Evolutionary conservation across 2,329 filamentous ascomycete species (phyloP).

Genomic region (Penicillium oxalicum): DNA sequence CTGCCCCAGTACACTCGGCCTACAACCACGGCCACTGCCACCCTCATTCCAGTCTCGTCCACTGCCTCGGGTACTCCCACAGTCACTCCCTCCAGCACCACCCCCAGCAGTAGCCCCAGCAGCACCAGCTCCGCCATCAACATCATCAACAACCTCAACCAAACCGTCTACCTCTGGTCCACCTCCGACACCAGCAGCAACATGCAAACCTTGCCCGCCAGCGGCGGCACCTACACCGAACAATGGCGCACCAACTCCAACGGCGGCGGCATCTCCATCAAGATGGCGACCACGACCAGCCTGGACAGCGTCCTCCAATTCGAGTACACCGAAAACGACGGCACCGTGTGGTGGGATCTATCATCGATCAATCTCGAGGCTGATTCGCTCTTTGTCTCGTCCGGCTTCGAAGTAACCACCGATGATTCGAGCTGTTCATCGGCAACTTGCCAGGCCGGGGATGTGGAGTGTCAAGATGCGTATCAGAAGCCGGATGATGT

Average conservation of each 20-base stretch:
- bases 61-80: not conserved
- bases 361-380: slow-evolving; percentile 25
- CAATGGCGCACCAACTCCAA: slow-evolving; percentile 26
- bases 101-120: not conserved
- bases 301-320: slow-evolving; percentile 25
- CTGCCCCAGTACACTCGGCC: not conserved
- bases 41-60: not conserved
- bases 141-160: slow-evolving; percentile 24
- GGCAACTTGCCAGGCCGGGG: slow-evolving; percentile 23
- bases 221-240: slow-evolving; percentile 19
- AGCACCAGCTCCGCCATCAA: slow-evolving; percentile 13
- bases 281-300: slow-evolving; percentile 20
- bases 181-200: slow-evolving; percentile 15
- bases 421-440: slow-evolving; percentile 18
- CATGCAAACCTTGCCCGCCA: slow-evolving; percentile 18
- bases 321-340: slow-evolving; percentile 27
- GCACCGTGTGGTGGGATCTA: slow-evolving; percentile 27
- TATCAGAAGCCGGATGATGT: slow-evolving; percentile 27
- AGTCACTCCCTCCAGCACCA: not conserved
- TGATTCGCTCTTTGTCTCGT: slow-evolving; percentile 15
- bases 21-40: not conserved
- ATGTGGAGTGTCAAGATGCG: slow-evolving; percentile 20
- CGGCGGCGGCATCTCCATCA: slow-evolving; percentile 30
- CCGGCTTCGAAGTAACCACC: slow-evolving; percentile 25
- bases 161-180: slow-evolving; percentile 25